phyloP scores from a whole-genome alignment of 2,329 filamentous ascomycete genomes.

The Rhynchosporium secalis region DNA sequence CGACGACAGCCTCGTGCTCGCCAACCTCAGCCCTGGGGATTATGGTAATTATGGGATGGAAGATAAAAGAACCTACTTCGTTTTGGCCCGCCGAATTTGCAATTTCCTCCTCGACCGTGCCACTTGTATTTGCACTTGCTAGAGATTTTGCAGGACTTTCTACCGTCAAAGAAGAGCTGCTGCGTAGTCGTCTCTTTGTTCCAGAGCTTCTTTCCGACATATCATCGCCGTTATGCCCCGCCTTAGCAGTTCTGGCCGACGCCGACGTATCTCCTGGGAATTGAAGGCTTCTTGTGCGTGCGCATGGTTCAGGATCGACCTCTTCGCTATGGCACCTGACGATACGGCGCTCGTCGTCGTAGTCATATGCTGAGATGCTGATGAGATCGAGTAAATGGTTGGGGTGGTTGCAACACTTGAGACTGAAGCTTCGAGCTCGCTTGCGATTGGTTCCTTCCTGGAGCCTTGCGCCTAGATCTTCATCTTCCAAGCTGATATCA shows the following conservation, averaged over 20 bases:
- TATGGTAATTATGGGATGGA: not conserved
- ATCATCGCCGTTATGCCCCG: slow-evolving; percentile 11
- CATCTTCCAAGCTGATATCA: not conserved
- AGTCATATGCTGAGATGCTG: not conserved
- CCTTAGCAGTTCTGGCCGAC: slow-evolving; percentile 4
- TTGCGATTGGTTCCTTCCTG: slow-evolving; percentile 23
- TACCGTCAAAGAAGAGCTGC: not conserved
- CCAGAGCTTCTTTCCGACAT: slow-evolving; percentile 20
- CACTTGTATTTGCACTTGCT: not conserved
- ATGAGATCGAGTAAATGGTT: not conserved
- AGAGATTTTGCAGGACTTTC: not conserved
- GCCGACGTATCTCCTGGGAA: slow-evolving; percentile 2
- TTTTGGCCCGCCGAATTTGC: not conserved
- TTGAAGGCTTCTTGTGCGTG: slow-evolving; percentile 6
- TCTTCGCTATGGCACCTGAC: slow-evolving; percentile 10
- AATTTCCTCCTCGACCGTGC: slow-evolving; percentile 3
- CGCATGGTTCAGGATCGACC: slow-evolving; percentile 11
- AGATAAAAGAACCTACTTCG: slow-evolving; percentile 2
- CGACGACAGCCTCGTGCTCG: slow-evolving; percentile 13
- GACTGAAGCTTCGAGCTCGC: slow-evolving; percentile 18
- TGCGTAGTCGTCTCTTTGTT: slow-evolving; percentile 10
- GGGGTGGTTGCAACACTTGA: slow-evolving; percentile 1
- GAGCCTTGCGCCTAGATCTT: slow-evolving; percentile 10
- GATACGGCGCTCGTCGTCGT: not conserved
- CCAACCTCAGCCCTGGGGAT: not conserved